A percentile compares a stretch with the other conserved stretches of the same genome.
These are phyloP conservation scores for Taphrina pruni DNA, from an alignment of 1,139 yeast species.

Conservation along the genomic window DNA sequence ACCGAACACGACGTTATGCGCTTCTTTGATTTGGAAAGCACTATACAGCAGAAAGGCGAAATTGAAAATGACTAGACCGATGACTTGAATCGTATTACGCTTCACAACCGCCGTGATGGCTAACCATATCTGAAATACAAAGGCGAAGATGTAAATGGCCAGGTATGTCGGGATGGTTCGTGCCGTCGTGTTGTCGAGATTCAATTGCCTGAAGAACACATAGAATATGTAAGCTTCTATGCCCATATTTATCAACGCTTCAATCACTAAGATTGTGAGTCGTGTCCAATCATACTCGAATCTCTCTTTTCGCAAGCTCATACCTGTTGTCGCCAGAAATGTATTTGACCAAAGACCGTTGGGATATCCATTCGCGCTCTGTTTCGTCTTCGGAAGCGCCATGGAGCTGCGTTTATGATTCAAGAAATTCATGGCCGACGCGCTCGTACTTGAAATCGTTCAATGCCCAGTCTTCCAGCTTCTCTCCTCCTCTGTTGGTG, in stretches of 20 bases:
- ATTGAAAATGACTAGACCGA: conserved; percentile 39
- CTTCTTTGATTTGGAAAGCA: conserved; percentile 37
- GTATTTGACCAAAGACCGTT: conserved; percentile 34
- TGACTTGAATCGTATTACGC: conserved; percentile 39
- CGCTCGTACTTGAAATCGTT: not conserved
- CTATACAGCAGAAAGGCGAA: conserved; percentile 32
- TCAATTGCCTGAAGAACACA: conserved; percentile 19
- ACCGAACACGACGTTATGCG: conserved; percentile 30
- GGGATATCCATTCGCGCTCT: conserved; percentile 18
- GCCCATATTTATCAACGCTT: conserved; percentile 32
- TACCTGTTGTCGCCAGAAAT: conserved; percentile 32
- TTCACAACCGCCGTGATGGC: conserved; percentile 32
- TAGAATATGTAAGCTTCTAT: conserved; percentile 39
- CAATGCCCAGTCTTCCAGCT: not conserved
- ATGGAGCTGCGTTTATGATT: not conserved
- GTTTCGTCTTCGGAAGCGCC: conserved; percentile 1
- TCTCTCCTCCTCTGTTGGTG: not conserved
- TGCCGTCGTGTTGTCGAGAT: conserved; percentile 34
- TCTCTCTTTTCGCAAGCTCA: not conserved
- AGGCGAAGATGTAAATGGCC: conserved; percentile 40
- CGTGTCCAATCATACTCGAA: no score
- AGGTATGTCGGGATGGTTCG: conserved; percentile 40
- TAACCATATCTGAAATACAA: conserved; percentile 33
- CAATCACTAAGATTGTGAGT: conserved; percentile 20
- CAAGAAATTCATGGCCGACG: not conserved